Evolutionary conservation across 768 basidiomycete species (phyloP), one percentile per base, ranked within the genome.

Genomic region (Calocybe cyanea): DNA sequence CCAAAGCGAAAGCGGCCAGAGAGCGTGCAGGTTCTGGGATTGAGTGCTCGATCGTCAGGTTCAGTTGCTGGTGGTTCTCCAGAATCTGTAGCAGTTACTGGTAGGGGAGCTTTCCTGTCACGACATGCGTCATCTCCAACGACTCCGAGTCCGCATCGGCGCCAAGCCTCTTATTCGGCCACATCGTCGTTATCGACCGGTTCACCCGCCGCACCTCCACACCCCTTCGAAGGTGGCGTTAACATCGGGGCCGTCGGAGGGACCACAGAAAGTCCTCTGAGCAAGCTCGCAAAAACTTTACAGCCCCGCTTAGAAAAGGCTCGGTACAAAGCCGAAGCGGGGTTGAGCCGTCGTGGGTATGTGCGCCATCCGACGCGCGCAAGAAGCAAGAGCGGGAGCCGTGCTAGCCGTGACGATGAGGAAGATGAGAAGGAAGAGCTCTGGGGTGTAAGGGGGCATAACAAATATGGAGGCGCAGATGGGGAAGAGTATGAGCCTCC

Each of bases 251-350:
- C 34, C 34, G n/a, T 7, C 34, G 48, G 21, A 10, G 46, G n/a
- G n/a, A 45, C 14, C 37, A 40, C 7, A 28, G 54, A 46, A 25
- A 48, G 17, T 23, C 38, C 49, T 17, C 20, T 43, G 37, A 40
- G 33, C 21, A 52, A 43, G 41, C 44, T 47, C 32, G 63, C 61
- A 17, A 61, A 51, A 10, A 57, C 75, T n/a, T 66, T 44, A 10
- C 72, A 78, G 55, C 82, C 81, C 0, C 72, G 65, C 35, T 57
- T 85, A 19, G 83, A 85, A 46, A 75, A 76, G 23, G 83, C 80
- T 19, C 65, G 81, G 49, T 86, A 77, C 62, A 86, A 86, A 62
- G 84, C 83, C 0, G 84, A 86, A 60, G 85, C 83, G 15, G 84
- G 83, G 14, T 54, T 87, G 24, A 79, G 71, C 49, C 67, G 67